Base-by-base conservation (phyloP, 1,284 basidiomycete genomes). In the Polyporus tsugae region DNA sequence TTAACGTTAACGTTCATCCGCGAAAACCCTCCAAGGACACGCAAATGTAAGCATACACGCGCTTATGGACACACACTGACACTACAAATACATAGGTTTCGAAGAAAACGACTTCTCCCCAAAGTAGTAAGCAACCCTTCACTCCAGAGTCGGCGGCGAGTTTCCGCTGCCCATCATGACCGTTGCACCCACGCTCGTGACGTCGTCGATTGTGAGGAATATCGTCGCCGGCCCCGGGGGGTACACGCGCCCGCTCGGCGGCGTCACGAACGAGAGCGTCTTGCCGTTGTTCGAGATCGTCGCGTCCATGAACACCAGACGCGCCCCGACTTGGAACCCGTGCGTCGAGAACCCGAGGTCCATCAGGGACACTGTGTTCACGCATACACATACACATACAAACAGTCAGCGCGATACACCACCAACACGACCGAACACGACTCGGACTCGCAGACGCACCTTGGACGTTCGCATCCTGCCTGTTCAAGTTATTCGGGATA, bases 211-310 rank as follows among this genome's bases (percentile, higher is more conserved):
- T 68, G 74, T 84, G 77, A 78, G 76, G 82, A 78, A 88, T 76
- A 80, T 79, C 73, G 60, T 75, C 71, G 80, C 88, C 11, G 86
- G 87, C 10, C 87, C 88, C 25, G 86, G 84, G 9, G 85, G 85
- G 70, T 85, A 86, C 17, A 87, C 79, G 6, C 80, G 78, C 64
- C 82, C 81, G 63, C 81, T 83, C 5, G 84, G 83, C 6, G 85
- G 86, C 13, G 78, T 82, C 19, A 73, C 77, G 69, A 87, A 78
- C 0, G 79, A 81, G 9, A 87, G 77, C n/a, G 78, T 75, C 69
- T 78, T 82, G 42, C 76, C 72, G 68, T 82, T 75, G 6, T 66
- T 70, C 2, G 80, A 81, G 41, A 84, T 75, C 7, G 64, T 71
- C 13, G 81, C 79, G 6, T 81, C 77, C 79, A 87, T 81, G 74